These are phyloP conservation scores for Pistacia atlantica DNA, from an alignment of 345 rosid species.

Conservation along the genomic window DNA sequence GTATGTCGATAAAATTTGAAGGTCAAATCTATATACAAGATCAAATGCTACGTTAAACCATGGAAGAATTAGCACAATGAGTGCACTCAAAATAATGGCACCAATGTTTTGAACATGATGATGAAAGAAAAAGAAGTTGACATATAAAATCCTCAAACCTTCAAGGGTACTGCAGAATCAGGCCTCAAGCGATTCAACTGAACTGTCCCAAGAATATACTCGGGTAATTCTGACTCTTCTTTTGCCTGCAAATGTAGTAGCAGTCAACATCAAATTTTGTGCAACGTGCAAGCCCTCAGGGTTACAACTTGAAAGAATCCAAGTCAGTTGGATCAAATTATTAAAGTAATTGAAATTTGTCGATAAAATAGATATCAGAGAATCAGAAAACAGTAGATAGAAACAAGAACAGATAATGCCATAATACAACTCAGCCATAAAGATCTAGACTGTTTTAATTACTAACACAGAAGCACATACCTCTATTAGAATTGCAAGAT, in stretches of 20 bases:
- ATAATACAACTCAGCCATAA: neutral
- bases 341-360: neutral
- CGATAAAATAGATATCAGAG: neutral
- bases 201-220: slow-evolving; percentile 91
- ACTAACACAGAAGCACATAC: slow-evolving; percentile 37
- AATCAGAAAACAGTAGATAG: neutral
- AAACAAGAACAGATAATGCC: neutral
- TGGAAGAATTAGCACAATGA: neutral
- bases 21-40: neutral
- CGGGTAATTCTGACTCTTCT: slow-evolving; percentile 85
- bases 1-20: neutral
- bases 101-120: neutral
- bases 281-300: neutral
- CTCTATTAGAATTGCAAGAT: slow-evolving; percentile 93
- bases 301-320: slow-evolving; percentile 1
- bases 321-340: neutral
- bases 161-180: slow-evolving; percentile 67
- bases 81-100: slow-evolving; percentile 2
- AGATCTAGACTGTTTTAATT: neutral
- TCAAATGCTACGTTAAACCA: neutral
- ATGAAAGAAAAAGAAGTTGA: slow-evolving; percentile 8
- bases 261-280: neutral
- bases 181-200: slow-evolving; percentile 73
- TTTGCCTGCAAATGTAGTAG: slow-evolving; percentile 58
- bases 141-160: slow-evolving; percentile 38